Conservation (phyloP, 345 rosid species). For the Euclidium syriacum region DNA sequence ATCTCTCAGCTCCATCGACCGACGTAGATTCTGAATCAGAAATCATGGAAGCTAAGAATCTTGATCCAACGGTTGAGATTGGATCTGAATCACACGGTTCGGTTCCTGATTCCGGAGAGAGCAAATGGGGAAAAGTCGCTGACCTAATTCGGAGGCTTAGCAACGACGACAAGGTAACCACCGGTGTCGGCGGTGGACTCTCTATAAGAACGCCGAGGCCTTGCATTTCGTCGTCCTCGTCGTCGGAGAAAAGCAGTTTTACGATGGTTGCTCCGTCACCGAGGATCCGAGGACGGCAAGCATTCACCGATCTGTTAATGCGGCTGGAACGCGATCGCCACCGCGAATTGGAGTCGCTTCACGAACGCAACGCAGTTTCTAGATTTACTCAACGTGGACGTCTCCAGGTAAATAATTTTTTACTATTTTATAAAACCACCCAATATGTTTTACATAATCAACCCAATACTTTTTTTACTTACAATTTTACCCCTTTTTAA, state of each 20-base stretch:
- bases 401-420: slow-evolving; percentile 47
- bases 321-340: slow-evolving; percentile 57
- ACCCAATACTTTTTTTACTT: not conserved
- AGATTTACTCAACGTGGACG: slow-evolving; percentile 80
- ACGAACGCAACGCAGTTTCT: slow-evolving; percentile 60
- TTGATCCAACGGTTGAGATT: slow-evolving; percentile 23
- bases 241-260: slow-evolving; percentile 21
- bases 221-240: slow-evolving; percentile 1
- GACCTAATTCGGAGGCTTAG: slow-evolving; percentile 56
- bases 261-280: slow-evolving; percentile 39
- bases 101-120: slow-evolving; percentile 32
- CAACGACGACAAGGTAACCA: slow-evolving; percentile 15
- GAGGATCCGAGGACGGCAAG: slow-evolving; percentile 70
- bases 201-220: slow-evolving; percentile 13
- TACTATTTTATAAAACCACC: not conserved
- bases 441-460: not conserved
- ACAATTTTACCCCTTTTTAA: not conserved
- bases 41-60: not conserved
- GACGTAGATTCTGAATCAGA: slow-evolving; percentile 10
- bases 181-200: slow-evolving; percentile 23
- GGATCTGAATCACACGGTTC: slow-evolving; percentile 18
- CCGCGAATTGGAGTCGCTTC: slow-evolving; percentile 47
- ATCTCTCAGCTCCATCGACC: not conserved
- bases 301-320: slow-evolving; percentile 61
- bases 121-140: slow-evolving; percentile 49